Conservation (phyloP, 2,329 filamentous ascomycete species). For the Fusarium sp. region DNA sequence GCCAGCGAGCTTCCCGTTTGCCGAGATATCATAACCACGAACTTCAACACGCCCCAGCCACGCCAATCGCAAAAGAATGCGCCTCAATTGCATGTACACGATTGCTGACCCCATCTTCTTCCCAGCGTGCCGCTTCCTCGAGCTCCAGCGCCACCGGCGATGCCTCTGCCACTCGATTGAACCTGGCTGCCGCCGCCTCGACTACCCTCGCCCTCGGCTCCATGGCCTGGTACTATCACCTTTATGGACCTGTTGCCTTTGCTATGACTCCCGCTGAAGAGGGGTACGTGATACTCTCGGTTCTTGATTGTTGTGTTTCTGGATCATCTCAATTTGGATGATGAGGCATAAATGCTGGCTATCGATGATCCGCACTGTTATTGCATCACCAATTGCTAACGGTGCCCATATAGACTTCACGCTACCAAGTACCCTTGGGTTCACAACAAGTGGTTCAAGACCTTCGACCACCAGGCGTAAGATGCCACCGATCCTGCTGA, state of each 20-base stretch:
- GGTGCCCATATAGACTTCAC: constrained; percentile 74
- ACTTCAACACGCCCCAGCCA: constrained; percentile 33
- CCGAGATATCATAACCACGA: constrained; percentile 47
- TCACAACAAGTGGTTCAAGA: constrained; percentile 90
- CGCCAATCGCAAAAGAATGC: constrained; percentile 43
- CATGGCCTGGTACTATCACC: constrained; percentile 96
- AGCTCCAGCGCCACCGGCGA: constrained; percentile 76
- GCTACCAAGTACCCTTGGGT: constrained; percentile 94
- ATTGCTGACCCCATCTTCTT: constrained; percentile 50
- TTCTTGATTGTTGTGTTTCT: constrained; percentile 12
- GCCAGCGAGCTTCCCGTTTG: constrained; percentile 41
- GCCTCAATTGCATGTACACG: constrained; percentile 26
- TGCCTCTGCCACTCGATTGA: constrained; percentile 78
- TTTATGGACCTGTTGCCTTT: constrained; percentile 87
- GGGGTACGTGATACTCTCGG: constrained; percentile 75
- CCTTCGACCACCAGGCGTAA: constrained; percentile 96
- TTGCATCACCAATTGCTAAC: constrained; percentile 42
- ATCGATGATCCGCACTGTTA: constrained; percentile 21
- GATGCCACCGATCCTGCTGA: constrained; percentile 48
- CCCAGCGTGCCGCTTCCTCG: constrained; percentile 73
- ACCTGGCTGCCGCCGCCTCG: constrained; percentile 85
- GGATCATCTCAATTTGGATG: constrained; percentile 2
- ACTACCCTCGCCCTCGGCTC: constrained; percentile 88
- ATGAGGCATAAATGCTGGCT: constrained; percentile 48
- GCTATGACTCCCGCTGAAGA: constrained; percentile 95